Evolutionary conservation across 371 early-diverging fungal genomes (phyloP), one percentile per base, ranked within the genome.

Genomic region (Thermomucor indicae-seudaticae): DNA sequence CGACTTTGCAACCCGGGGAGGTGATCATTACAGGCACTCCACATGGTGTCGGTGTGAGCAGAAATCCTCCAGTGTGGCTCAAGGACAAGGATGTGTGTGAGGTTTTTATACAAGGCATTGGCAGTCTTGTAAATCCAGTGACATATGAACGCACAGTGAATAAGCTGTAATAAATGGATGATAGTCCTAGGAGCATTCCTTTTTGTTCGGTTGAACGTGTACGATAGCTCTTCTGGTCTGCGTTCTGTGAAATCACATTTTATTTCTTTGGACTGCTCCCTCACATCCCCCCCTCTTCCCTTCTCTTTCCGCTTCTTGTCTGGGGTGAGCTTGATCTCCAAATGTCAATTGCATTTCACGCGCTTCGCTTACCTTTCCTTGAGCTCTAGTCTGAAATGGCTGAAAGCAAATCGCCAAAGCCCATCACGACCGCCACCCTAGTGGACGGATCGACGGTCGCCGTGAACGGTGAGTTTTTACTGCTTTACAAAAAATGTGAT

Each of bases 11-110:
- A 49, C 78, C 80, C 11, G 84, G 84, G 0, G 78, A 79, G 28
- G 73, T 84, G 19, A 81, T 81, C 19, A 47, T 80, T 34, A 84
- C 84, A 1, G 84, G 84, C 10, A 84, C 84, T 0, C 82, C 82
- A 6, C 66, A 76, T 23, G 81, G 77, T 10, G 84, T 83, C 8
- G 84, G 84, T 1, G 65, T 60, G 42, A 65, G 61, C 19, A 53
- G 75, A 1, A 60, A 65, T 11, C 84, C 84, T 14, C 76, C 76
- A 20, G 57, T 81, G 10, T 74, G 53, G 48, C 52, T 83, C 24
- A 64, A 81, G 55, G 65, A 81, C 46, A 77, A 78, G 7, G 78
- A 80, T 47, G 63, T 68, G 30, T 61, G 76, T 24, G 70, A 67
- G 12, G 65, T 75, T 14, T 65, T 64, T 41, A 72, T 83, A 49